Evolutionary conservation across 805 yeast genomes (phyloP).

Genomic region (Suhomyces sp.): DNA sequence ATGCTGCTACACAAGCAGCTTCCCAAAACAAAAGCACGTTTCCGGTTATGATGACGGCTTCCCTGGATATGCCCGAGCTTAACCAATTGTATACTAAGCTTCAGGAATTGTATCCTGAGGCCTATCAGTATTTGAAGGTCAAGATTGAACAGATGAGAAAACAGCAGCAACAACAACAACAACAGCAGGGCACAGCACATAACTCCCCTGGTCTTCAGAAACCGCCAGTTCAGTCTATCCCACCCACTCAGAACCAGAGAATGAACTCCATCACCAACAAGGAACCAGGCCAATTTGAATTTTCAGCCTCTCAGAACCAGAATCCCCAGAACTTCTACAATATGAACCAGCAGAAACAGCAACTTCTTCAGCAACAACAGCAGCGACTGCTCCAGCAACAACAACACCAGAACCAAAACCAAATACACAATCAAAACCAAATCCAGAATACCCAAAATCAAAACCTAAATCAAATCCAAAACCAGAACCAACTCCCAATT

Average conservation of each 20-base stretch:
- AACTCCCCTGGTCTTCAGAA: slow-evolving; percentile 3
- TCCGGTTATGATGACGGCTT: slow-evolving; percentile 53
- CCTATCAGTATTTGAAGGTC: slow-evolving; percentile 40
- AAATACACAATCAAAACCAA: not conserved
- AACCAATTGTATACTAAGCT: slow-evolving; percentile 44
- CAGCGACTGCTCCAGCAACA: slow-evolving; percentile 10
- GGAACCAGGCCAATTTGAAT: slow-evolving; percentile 4
- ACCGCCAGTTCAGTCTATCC: slow-evolving; percentile 6
- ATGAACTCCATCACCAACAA: slow-evolving; percentile 7
- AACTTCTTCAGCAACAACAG: slow-evolving; percentile 11
- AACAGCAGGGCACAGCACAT: slow-evolving; percentile 3
- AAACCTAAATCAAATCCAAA: not conserved
- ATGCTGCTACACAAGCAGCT: slow-evolving; percentile 24
- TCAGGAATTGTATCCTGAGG: slow-evolving; percentile 53
- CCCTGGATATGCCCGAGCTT: slow-evolving; percentile 54
- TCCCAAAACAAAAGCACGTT: slow-evolving; percentile 30
- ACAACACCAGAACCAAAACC: slow-evolving; percentile 1
- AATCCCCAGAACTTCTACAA: not conserved
- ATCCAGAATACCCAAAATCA: slow-evolving; percentile 7
- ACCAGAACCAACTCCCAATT: not conserved
- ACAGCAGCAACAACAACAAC: slow-evolving; percentile 21
- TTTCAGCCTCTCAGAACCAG: not conserved
- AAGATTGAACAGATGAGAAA: slow-evolving; percentile 39
- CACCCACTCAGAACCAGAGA: slow-evolving; percentile 9
- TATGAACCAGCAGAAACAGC: slow-evolving; percentile 19